Base-by-base conservation (phyloP, 164 flowering plant genomes). In the Litsea cubeba region DNA sequence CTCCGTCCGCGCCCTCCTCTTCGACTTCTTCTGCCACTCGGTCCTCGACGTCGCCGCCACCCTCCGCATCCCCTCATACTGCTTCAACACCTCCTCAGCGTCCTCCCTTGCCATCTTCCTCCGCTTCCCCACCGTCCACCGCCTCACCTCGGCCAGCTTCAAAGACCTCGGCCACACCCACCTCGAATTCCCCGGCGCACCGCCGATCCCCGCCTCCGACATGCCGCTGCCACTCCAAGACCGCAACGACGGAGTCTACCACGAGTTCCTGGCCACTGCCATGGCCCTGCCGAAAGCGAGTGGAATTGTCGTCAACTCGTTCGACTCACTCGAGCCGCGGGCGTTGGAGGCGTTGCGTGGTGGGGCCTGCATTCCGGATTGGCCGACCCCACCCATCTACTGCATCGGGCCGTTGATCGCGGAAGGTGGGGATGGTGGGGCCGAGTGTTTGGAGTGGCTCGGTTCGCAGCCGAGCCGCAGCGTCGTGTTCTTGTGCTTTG, bases 401-500 rank as follows among this genome's bases (percentile, higher is more conserved):
- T 30, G 69, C 18, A 63, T 84, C 2, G 84, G 86, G 15, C 86
- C 86, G 2, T 30, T 84, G 71, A 75, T 81, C 17, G 76, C 78
- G 0, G 62, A 60, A 5, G 70, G 51, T 20, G 73, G 67, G 2
- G 76, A 8, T 0, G 71, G 54, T 6, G 67, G n/a, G 4, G 50
- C 70, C 14, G 81, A 80, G 51, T 84, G 86, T 15, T 32, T 85
- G 50, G 11, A 14, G 3, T 87, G 90, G 88, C 84, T 85, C 0
- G 83, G 85, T 64, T 20, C 66, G 51, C 86, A 85, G 28, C 86
- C 88, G 2, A 73, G 77, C 10, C 22, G 72, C 14, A 80, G 87
- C 32, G 88, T 85, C 0, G 81, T 87, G 25, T 87, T 77, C 62
- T 24, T 87, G 63, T 79, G 84, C n/a, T 87, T 87, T 50, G 88